Evolutionary conservation across 2,329 filamentous ascomycete species (phyloP).

Genomic region (Tolypocladium album): DNA sequence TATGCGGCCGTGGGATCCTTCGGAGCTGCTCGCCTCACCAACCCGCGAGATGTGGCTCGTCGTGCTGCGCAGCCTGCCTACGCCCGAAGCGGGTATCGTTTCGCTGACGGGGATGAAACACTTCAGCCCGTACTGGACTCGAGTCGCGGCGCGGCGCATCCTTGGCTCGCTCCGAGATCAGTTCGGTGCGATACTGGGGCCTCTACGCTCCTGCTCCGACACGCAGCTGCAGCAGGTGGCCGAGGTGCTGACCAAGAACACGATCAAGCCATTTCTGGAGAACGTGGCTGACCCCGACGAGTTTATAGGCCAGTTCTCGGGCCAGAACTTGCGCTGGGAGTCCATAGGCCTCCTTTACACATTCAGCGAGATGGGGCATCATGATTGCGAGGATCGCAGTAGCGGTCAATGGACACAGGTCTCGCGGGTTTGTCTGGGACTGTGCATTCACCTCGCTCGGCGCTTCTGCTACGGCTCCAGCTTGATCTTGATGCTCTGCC

Average conservation of each 20-base stretch:
- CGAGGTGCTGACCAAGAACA: slow-evolving; percentile 24
- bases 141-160: slow-evolving; percentile 15
- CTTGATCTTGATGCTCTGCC: slow-evolving; percentile 17
- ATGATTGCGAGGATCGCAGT: too few relatives aligned
- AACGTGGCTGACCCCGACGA: slow-evolving; percentile 18
- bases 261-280: slow-evolving; percentile 22
- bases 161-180: slow-evolving; percentile 19
- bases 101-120: slow-evolving; percentile 8
- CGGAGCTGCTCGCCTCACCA: background rate
- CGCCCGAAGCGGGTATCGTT: slow-evolving; percentile 10
- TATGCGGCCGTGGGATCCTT: background rate
- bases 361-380: background rate
- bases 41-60: slow-evolving; percentile 17
- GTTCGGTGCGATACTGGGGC: slow-evolving; percentile 17
- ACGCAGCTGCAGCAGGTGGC: slow-evolving; percentile 24
- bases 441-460: slow-evolving; percentile 15
- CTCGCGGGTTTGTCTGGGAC: slow-evolving; percentile 5
- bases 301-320: slow-evolving; percentile 29
- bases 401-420: background rate
- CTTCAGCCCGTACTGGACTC: slow-evolving; percentile 19
- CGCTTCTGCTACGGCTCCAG: slow-evolving; percentile 15
- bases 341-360: slow-evolving; percentile 25
- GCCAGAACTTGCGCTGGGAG: slow-evolving; percentile 30
- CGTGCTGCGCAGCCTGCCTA: slow-evolving; percentile 25
- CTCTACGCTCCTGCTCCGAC: slow-evolving; percentile 8